Base-by-base conservation (phyloP, 495 filamentous ascomycete species). In the Hapsidospora chrysogenum region DNA sequence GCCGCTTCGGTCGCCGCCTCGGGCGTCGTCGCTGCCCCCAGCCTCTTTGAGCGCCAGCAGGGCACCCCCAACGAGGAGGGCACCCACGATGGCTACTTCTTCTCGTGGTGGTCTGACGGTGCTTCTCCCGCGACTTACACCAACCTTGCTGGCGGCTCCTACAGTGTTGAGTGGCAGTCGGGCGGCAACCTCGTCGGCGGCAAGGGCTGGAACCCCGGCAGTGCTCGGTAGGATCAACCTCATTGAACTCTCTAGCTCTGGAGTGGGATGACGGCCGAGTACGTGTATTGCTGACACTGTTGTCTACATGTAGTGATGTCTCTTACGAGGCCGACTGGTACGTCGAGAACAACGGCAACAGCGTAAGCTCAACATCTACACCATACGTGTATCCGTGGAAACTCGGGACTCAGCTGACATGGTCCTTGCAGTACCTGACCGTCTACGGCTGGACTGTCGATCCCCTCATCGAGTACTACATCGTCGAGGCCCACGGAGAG, bases 71-170 rank as follows among this genome's bases (percentile, higher is more conserved):
- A 28, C 27, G n/a, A n/a, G n/a, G 31, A 26, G 4, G 36, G 36
- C 7, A 4, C 2, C 25, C 30, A 37, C 36, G 23, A 31, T 14
- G 36, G 36, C 30, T 77, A 63, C 53, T 78, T 70, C 50, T 78
- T 74, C 50, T 70, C 64, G 3, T 78, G 64, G 57, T 78, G 74
- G 74, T 72, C 63, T 17, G 69, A 78, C 41, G 68, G 69, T 10
- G 59, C 55, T 17, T 60, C 60, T 29, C 47, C 52, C 29, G 64
- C 74, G 4, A 63, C 49, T 17, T 76, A 76, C 52, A 72, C 65
- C 45, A 78, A 78, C 42, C 67, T 64, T 2, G 40, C 55, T 2
- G 59, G 42, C 1, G 74, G 75, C 4, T 49, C 58, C 22, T 79
- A 74, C 58, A 64, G 54, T 34, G 63, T 77, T 4, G 56, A 45